phyloP scores from a whole-genome alignment of 805 yeast genomes.

The Metschnikowia sp. region DNA sequence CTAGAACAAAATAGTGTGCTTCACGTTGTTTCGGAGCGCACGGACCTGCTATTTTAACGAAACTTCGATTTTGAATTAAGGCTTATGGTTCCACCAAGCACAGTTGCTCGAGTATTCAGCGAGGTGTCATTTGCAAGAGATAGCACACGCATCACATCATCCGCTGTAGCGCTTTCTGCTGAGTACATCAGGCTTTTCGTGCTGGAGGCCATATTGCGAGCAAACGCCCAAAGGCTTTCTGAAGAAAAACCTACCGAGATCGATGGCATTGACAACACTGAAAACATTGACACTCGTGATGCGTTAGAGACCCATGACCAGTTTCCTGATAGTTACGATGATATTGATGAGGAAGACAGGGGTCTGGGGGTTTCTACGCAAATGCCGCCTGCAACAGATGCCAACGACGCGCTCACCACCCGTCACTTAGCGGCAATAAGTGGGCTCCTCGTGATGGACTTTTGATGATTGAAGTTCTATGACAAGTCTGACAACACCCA shows the following conservation, averaged over 20 bases:
- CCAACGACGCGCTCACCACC: slow-evolving; percentile 44
- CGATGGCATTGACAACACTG: slow-evolving; percentile 34
- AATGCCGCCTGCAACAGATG: slow-evolving; percentile 12
- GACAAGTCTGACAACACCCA: slow-evolving; percentile 21
- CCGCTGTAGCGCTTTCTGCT: slow-evolving; percentile 46
- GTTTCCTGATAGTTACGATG: slow-evolving; percentile 16
- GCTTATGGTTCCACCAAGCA: slow-evolving; percentile 19
- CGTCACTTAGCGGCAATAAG: slow-evolving; percentile 54
- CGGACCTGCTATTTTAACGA: too few species aligned
- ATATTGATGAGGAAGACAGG: slow-evolving; percentile 14
- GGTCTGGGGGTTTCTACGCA: slow-evolving; percentile 17
- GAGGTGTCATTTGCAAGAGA: slow-evolving; percentile 46
- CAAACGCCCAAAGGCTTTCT: slow-evolving; percentile 48
- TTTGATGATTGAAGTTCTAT: slow-evolving; percentile 23
- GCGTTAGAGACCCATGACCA: slow-evolving; percentile 8
- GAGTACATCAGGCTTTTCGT: slow-evolving; percentile 57
- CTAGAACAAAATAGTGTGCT: too few species aligned
- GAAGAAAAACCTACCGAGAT: slow-evolving; percentile 26
- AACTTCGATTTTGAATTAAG: background rate
- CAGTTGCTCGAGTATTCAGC: slow-evolving; percentile 51
- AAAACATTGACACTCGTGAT: background rate
- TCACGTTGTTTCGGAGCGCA: too few species aligned
- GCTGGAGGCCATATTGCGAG: slow-evolving; percentile 54
- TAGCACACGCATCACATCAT: slow-evolving; percentile 46
- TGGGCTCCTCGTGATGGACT: slow-evolving; percentile 56